These are phyloP conservation scores for Ligustrum vulgare DNA, from an alignment of 257 asterid genomes.

Conservation along the genomic window DNA sequence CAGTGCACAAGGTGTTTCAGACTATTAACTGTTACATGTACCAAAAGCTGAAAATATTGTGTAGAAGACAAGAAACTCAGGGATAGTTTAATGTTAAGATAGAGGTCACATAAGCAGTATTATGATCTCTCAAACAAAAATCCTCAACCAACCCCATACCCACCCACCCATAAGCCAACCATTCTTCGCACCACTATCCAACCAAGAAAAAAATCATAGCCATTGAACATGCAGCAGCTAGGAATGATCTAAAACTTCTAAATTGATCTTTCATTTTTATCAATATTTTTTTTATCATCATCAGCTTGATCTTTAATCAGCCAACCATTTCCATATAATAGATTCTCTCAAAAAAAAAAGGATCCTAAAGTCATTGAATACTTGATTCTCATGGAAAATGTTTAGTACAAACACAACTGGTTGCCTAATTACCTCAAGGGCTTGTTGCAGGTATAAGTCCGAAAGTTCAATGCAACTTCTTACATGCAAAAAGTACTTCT, in stretches of 20 bases:
- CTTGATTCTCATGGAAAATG: neutral
- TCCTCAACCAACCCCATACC: constrained; percentile 1
- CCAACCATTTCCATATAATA: neutral
- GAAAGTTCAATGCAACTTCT: neutral
- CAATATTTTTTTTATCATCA: neutral
- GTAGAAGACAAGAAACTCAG: neutral
- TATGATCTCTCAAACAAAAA: constrained; percentile 1
- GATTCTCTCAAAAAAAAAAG: neutral
- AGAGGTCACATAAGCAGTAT: neutral
- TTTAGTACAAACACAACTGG: neutral
- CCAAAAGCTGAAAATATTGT: neutral
- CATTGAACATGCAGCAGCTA: neutral
- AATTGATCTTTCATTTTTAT: neutral
- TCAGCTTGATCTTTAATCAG: constrained; percentile 3
- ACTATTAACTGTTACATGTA: neutral
- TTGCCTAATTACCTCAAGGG: constrained; percentile 10
- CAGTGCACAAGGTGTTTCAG: neutral
- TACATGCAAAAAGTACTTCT: neutral
- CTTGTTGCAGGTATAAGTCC: constrained; percentile 3
- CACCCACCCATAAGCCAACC: neutral
- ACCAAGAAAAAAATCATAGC: neutral
- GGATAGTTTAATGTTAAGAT: neutral
- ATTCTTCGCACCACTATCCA: neutral
- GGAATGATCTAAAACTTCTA: neutral
- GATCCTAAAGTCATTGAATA: neutral